Evolutionary conservation across 768 basidiomycete genomes (phyloP), one percentile per base, ranked within the genome.

Genomic region (Tylopilus plumbeoviolaceoides): DNA sequence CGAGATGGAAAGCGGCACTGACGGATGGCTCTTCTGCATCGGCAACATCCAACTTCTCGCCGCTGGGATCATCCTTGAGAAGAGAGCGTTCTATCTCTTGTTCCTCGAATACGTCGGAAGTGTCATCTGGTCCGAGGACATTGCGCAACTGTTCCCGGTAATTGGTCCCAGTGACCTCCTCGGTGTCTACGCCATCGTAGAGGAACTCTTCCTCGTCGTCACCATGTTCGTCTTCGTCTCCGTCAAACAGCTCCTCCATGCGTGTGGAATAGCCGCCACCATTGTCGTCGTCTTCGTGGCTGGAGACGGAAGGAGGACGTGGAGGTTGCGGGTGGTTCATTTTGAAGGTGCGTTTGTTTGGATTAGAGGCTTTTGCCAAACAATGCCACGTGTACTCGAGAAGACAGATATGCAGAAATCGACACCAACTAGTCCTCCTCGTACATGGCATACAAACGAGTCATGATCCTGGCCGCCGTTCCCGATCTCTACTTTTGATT

Each of bases 61-160:
- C 69, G 42, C 70, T 67, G 10, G 65, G 67, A 35, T 68, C 70
- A 33, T 74, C 75, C 33, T 75, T 69, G 15, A 77, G 54, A 31
- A 82, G 68, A 20, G 78, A 75, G 21, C 59, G 69, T 53, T 79
- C 79, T 47, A 75, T 75, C 61, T 79, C 80, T 8, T 66, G 63
- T 47, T 75, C 75, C 18, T 68, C 73, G 31, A 75, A 75, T 33
- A 75, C 73, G 43, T 81, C 78, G 38, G 78, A 77, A 36, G 73
- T 76, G 50, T 79, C 75, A 11, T 88, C 87, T 30, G 77, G 73
- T 17, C 83, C 89, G 35, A 93, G 75, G 21, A 88, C 83, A 46
- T 90, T 87, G 42, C 82, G 77, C 47, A 94, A 70, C 59, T 82
- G 85, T 53, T 85, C 81, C 11, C 72, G 73, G 65, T 94, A 94